Conservation (phyloP, 345 rosid genomes). For the Lepidium sativum region DNA sequence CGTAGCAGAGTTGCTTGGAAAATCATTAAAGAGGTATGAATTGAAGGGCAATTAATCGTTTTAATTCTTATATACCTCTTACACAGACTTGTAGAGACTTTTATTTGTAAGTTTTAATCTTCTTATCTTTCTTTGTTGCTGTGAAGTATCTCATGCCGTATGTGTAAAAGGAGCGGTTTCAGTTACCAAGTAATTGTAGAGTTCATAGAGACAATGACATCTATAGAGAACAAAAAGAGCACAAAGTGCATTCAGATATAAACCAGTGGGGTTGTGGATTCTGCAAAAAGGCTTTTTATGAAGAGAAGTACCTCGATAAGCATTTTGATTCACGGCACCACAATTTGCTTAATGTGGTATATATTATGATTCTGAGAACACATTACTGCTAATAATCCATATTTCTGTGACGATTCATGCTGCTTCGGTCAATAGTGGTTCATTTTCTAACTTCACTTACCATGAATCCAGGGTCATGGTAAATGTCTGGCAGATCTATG, state of each 20-base stretch:
- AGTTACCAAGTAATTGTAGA: conserved; percentile 40
- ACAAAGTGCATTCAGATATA: conserved; percentile 42
- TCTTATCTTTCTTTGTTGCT: neutral
- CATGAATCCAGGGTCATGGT: conserved; percentile 50
- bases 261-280: conserved; percentile 65
- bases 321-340: conserved; percentile 59
- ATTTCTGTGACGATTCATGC: neutral
- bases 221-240: conserved; percentile 61
- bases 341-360: conserved; percentile 47
- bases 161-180: conserved; percentile 43
- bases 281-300: conserved; percentile 54
- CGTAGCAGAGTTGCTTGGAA: conserved; percentile 61
- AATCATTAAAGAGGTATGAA: conserved; percentile 42
- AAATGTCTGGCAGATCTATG: conserved; percentile 71
- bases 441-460: neutral
- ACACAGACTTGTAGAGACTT: neutral
- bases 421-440: neutral
- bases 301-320: conserved; percentile 52
- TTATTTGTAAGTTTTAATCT: no score
- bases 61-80: neutral
- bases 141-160: conserved; percentile 59
- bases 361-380: neutral
- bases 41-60: neutral
- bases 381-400: neutral
- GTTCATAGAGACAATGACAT: conserved; percentile 49